Evolutionary conservation across 2,329 filamentous ascomycete species (phyloP), one percentile per base, ranked within the genome.

Genomic region (Cladosporium sp.): DNA sequence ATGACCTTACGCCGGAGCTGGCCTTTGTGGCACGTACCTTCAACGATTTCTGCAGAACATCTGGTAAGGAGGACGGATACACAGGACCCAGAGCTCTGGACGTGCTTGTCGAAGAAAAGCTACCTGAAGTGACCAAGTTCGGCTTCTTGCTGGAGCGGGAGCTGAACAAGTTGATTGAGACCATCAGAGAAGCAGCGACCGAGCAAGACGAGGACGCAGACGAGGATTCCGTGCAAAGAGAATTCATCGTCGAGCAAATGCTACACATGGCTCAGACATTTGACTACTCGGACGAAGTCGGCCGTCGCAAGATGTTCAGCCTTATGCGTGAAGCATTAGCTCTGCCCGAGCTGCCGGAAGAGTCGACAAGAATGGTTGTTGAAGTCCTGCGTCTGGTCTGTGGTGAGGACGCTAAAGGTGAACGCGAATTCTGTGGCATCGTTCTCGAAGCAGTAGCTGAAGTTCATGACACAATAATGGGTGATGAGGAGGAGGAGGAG

Each of bases 211-310:
- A 76, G 2, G 89, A 90, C 5, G 81, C 79, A 3, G 89, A 92
- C 60, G 90, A 95, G 66, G 89, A 95, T 64, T 88, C 88, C 0
- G 87, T 91, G 6, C 91, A 97, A 70, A 87, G 92, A 65, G 93
- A 97, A 72, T 99, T 99, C 66, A 89, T 97, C 61, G 89, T 97
- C 37, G 92, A 97, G 71, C 95, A 99, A 70, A 80, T 99, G 58
- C 84, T 99, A 35, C 89, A 97, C 66, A 96, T 99, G 68, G 89
- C 91, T 4, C 81, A 92, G 59, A 95, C 90, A 1, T 83, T 97
- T 51, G 94, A 99, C 74, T 99, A 97, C 73, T 92, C 90, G n/a
- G 94, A 99, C 69, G 94, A 97, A 73, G 90, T 96, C 61, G 94
- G 94, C 50, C 85, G 94, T 63, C 83, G 93, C 58, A 96, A 96